Evolutionary conservation across 306 rosid species (phyloP).

Genomic region (Inga leiocalycina): DNA sequence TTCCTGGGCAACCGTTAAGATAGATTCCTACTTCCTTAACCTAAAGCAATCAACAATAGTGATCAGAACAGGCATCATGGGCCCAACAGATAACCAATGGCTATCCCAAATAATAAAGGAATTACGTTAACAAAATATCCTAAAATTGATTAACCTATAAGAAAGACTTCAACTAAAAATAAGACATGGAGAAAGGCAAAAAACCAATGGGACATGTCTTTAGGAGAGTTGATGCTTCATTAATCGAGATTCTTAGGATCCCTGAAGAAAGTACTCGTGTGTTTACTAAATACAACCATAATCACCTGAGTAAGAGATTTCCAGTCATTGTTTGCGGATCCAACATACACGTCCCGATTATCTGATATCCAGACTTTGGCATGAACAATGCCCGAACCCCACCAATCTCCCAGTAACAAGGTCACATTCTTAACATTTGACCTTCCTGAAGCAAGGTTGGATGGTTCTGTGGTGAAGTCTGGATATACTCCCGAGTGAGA

Average conservation of each 20-base stretch:
- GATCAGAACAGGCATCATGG: slow-evolving; percentile 27
- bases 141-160: background rate
- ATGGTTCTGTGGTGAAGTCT: slow-evolving; percentile 60
- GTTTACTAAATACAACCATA: slow-evolving; percentile 17
- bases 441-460: slow-evolving; percentile 80
- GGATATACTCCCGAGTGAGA: slow-evolving; percentile 95
- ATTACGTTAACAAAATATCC: slow-evolving; percentile 13
- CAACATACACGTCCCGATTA: slow-evolving; percentile 70
- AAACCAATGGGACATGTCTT: background rate
- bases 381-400: slow-evolving; percentile 93
- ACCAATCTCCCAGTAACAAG: slow-evolving; percentile 69
- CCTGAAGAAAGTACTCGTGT: background rate
- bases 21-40: slow-evolving; percentile 95
- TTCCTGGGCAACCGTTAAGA: slow-evolving; percentile 67
- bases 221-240: slow-evolving; percentile 6
- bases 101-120: background rate
- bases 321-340: slow-evolving; percentile 98
- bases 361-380: slow-evolving; percentile 96
- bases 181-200: slow-evolving; percentile 1
- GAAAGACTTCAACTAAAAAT: background rate
- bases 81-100: slow-evolving; percentile 8
- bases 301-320: slow-evolving; percentile 89
- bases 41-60: slow-evolving; percentile 41
- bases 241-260: slow-evolving; percentile 1
- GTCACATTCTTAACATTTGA: slow-evolving; percentile 87